Conservation (phyloP, 371 early-diverging fungal genomes). For the Rhizopus stolonifer region DNA sequence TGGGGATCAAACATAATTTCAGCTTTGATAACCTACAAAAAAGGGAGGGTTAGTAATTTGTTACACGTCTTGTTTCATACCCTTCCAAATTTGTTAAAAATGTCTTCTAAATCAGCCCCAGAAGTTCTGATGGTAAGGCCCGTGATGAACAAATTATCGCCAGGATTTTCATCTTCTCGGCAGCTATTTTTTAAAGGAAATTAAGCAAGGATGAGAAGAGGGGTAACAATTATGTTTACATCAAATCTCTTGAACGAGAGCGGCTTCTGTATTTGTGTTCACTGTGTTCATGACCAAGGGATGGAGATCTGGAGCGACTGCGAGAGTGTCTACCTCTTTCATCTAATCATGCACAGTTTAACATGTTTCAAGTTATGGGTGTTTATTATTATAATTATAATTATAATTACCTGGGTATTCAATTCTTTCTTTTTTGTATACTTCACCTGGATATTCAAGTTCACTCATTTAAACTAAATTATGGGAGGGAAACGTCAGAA, state of each 20-base stretch:
- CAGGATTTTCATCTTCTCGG: slow-evolving; percentile 60
- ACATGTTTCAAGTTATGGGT: slow-evolving; percentile 3
- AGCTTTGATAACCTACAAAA: slow-evolving; percentile 71
- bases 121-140: slow-evolving; percentile 63
- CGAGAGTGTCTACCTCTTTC: slow-evolving; percentile 48
- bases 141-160: slow-evolving; percentile 79
- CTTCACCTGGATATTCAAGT: too few species aligned
- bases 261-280: slow-evolving; percentile 53
- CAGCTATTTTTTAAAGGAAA: not conserved
- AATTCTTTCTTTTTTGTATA: too few species aligned
- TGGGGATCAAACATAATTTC: slow-evolving; percentile 82
- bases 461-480: slow-evolving; percentile 19
- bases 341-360: slow-evolving; percentile 41
- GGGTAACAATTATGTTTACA: too few species aligned
- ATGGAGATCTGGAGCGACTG: slow-evolving; percentile 49
- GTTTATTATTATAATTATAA: slow-evolving; percentile 24
- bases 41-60: too few species aligned
- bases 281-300: slow-evolving; percentile 43
- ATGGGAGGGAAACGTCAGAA: not conserved
- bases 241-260: slow-evolving; percentile 29
- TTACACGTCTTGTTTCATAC: slow-evolving; percentile 18
- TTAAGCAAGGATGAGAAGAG: too few species aligned
- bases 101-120: slow-evolving; percentile 66
- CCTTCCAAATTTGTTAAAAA: slow-evolving; percentile 79
- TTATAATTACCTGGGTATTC: slow-evolving; percentile 26